phyloP scores from a whole-genome alignment of 768 basidiomycete species.

The Galerina sulciceps region DNA sequence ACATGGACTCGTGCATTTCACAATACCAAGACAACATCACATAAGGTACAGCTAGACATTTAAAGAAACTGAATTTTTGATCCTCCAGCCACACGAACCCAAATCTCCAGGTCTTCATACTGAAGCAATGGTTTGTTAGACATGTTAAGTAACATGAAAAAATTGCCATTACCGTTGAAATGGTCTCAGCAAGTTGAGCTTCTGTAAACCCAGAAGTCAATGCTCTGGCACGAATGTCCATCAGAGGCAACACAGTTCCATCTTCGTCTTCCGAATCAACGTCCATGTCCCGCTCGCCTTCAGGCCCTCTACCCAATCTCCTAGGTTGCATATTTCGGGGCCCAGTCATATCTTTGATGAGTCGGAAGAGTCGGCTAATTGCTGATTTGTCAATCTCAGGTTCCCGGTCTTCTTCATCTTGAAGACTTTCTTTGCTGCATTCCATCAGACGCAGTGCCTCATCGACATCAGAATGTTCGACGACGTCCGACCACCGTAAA shows the following conservation, averaged over 20 bases:
- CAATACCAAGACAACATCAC: background rate
- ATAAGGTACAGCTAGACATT: slow-evolving; percentile 7
- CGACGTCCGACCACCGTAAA: slow-evolving; percentile 80
- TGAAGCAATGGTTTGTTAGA: slow-evolving; percentile 34
- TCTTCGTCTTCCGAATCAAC: slow-evolving; percentile 73
- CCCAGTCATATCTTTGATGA: slow-evolving; percentile 86
- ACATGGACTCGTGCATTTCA: background rate
- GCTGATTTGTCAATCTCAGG: slow-evolving; percentile 77
- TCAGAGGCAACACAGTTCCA: slow-evolving; percentile 77
- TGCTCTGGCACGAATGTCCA: slow-evolving; percentile 87
- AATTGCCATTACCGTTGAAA: slow-evolving; percentile 63
- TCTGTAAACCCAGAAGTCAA: slow-evolving; percentile 91
- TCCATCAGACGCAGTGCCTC: slow-evolving; percentile 98
- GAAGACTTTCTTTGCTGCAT: slow-evolving; percentile 89
- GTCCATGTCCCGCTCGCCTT: slow-evolving; percentile 70
- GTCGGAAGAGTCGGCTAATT: slow-evolving; percentile 83
- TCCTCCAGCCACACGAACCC: slow-evolving; percentile 82
- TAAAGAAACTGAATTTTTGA: slow-evolving; percentile 77
- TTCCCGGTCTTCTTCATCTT: slow-evolving; percentile 77
- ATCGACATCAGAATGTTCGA: slow-evolving; percentile 88
- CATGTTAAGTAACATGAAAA: background rate
- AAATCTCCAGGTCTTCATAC: slow-evolving; percentile 88
- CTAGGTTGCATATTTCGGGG: slow-evolving; percentile 41
- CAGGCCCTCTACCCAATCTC: slow-evolving; percentile 71
- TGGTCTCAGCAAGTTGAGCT: slow-evolving; percentile 84